Conservation (phyloP, 148 eudicot species). For the Rhododendron henanense region DNA sequence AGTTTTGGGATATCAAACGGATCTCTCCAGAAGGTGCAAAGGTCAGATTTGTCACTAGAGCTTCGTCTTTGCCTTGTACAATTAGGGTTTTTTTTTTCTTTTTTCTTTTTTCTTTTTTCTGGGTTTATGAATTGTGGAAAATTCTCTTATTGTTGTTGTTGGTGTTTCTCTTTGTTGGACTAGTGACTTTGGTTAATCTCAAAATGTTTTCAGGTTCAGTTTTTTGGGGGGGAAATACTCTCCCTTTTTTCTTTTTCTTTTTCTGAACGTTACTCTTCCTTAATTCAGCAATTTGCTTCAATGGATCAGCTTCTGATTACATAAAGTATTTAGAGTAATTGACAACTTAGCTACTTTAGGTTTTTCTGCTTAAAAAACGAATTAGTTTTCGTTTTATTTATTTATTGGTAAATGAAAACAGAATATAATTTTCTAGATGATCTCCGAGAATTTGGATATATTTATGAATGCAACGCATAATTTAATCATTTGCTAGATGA, state of each 20-base stretch:
- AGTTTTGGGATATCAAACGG: neutral
- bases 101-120: neutral
- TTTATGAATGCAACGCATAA: neutral
- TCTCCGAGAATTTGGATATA: slow-evolving; percentile 2
- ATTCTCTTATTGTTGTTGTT: slow-evolving; percentile 13
- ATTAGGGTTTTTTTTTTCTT: neutral
- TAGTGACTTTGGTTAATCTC: slow-evolving; percentile 10
- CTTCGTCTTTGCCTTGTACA: slow-evolving; percentile 25
- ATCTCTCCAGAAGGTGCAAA: neutral
- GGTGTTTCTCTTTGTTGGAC: slow-evolving; percentile 11
- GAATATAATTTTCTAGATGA: neutral
- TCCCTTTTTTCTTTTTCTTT: no score
- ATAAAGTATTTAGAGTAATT: neutral
- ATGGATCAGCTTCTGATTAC: slow-evolving; percentile 1
- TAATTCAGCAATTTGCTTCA: neutral
- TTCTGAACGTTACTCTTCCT: neutral
- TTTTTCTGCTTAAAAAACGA: neutral
- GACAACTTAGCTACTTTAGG: slow-evolving; percentile 6
- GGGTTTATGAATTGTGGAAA: slow-evolving; percentile 15
- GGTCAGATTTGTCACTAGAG: slow-evolving; percentile 7
- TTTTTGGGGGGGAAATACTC: neutral
- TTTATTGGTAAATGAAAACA: neutral
- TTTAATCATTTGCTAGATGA: neutral
- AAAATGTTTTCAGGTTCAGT: slow-evolving; percentile 31
- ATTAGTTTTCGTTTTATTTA: neutral